Base-by-base conservation (phyloP, 441 rosid species). In the Kokia cookei region DNA sequence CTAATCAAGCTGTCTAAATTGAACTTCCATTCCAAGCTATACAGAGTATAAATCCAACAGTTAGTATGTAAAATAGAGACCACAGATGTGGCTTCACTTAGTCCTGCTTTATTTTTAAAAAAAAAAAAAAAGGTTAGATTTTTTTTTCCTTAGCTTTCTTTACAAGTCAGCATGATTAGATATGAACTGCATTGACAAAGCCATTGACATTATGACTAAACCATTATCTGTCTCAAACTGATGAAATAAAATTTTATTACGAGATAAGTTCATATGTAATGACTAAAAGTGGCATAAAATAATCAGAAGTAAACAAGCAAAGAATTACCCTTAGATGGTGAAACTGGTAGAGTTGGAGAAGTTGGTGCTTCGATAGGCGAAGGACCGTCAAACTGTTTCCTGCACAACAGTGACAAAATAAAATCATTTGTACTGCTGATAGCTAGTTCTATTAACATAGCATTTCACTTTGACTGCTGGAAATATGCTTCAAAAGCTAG, bases 331-430 rank as follows among this genome's bases (percentile, higher is more conserved):
- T 57, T 24, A 57, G 35, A 24, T 2, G 62, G 62, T 82, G 87
- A 58, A 73, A 67, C 61, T 63, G 81, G 77, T 67, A 83, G 77
- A 71, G 77, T 4, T 17, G 80, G 77, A 62, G 74, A 75, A 29
- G 77, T 73, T 58, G 80, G 29, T 42, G 42, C 40, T 27, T 73
- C 60, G 43, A 63, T 48, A 69, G 80, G 76, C 70, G 87, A 82
- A 79, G 86, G 86, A 60, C 78, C 88, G 58, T 87, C 85, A 15
- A 62, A 76, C 83, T 80, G 77, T 75, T 90, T 88, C 84, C 98
- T 94, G 89, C 82, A 73, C 1, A 71, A 76, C n/a, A 71, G 69
- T 22, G 17, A 73, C 10, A 72, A 73, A 55, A 9, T 29, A 50
- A 48, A n/a, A 73, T 69, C 48, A 72, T 73, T 68, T 73, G 45